phyloP scores from a whole-genome alignment of 2,329 filamentous ascomycete species.

The Arthrobotrys sinensis region DNA sequence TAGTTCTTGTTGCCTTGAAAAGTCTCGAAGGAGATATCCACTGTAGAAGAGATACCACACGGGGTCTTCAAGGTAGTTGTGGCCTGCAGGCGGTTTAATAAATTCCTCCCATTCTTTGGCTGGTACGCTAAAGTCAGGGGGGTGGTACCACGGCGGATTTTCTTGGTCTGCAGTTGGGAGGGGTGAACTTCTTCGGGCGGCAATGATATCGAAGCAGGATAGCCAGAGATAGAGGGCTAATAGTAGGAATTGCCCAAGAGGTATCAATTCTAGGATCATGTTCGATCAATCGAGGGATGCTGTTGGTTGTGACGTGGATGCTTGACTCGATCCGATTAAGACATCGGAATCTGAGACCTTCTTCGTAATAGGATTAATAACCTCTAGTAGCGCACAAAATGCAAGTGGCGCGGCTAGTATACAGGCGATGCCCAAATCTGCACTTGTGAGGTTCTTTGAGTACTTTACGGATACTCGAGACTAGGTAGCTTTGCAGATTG shows the following conservation, averaged over 20 bases:
- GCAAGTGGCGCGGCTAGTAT: no score
- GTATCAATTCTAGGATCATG: not conserved
- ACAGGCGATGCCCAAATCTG: not conserved
- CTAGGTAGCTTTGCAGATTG: no score
- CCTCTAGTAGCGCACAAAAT: no score
- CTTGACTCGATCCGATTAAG: not conserved
- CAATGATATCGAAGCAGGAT: not conserved
- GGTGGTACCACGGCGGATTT: constrained; percentile 6
- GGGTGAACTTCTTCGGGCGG: not conserved
- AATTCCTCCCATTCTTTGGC: constrained; percentile 15
- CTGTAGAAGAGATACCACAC: constrained; percentile 36
- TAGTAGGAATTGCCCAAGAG: not conserved
- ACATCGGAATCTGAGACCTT: no score
- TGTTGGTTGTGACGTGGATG: no score
- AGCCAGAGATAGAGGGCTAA: constrained; percentile 3
- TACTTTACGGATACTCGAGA: not conserved
- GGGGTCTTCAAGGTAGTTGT: constrained; percentile 34
- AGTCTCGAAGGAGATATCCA: constrained; percentile 38
- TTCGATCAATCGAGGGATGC: no score
- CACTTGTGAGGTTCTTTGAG: constrained; percentile 11
- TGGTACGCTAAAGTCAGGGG: not conserved
- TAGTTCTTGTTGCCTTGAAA: constrained; percentile 31
- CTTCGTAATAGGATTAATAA: no score
- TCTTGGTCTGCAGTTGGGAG: not conserved
- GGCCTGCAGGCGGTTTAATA: not conserved